Evolutionary conservation across 2,329 filamentous ascomycete genomes (phyloP), one percentile per base, ranked within the genome.

Genomic region (Aspergillus latus): DNA sequence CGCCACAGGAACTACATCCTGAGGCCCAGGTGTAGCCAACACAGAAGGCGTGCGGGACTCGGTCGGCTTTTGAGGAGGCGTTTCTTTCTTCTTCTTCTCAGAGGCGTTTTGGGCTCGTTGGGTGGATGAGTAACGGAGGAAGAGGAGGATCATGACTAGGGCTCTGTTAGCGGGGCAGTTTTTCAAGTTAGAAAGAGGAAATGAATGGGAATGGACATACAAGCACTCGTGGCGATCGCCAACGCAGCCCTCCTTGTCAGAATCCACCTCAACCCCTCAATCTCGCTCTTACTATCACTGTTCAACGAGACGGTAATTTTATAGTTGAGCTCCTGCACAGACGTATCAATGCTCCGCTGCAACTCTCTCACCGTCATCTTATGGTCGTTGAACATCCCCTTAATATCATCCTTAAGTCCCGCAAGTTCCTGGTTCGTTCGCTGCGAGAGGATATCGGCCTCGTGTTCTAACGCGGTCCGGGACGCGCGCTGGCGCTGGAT

Each of bases 281-380:
- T 92, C 66, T 97, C 90, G 4, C 89, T 93, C 71, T 93, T 92
- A 47, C 89, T 86, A 72, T 97, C 94, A 60, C 90, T 94, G 72
- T 91, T 95, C 43, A 99, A 82, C 40, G 85, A 82, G 34, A 96
- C 91, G 16, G 90, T 95, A 72, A 99, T 97, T 72, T 96, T 94
- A 76, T 97, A 96, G 75, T 93, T 96, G 64, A 97, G 82, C 77
- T 96, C 89, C 80, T 97, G 92, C 60, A 96, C 92, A 82, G 87
- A 87, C 49, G 88, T 89, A 69, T 97, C 93, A 68, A 90, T 88
- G 5, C 82, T 82, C 69, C 92, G 87, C 74, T 97, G 92, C 72
- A 97, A 90, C 73, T 93, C 89, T 53, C 92, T 81, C 1, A 96
- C 92, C 2, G 86, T 84, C 89, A 97, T 96, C 72, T 93, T 94